These are phyloP conservation scores for Hsuehochloa calcarea DNA, from an alignment of 176 grass and related monocot species.

Conservation along the genomic window DNA sequence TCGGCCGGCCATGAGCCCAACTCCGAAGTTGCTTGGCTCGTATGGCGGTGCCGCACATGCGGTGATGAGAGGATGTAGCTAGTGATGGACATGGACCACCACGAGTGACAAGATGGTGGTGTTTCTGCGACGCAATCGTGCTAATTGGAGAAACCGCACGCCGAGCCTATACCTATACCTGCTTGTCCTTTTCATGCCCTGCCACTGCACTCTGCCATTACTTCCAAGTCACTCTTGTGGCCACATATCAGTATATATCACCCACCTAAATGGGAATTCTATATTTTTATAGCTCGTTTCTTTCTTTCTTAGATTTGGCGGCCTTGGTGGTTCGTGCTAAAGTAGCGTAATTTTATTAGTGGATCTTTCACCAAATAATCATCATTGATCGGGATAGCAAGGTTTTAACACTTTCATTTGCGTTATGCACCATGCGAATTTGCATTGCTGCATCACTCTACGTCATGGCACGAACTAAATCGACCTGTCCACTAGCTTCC, in stretches of 20 bases:
- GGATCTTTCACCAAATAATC: background rate
- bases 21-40: background rate
- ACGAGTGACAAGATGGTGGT: slow-evolving; percentile 10
- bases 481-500: background rate
- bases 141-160: slow-evolving; percentile 15
- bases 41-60: background rate
- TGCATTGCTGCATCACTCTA: background rate
- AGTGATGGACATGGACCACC: slow-evolving; percentile 28
- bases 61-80: background rate
- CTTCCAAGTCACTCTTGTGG: background rate
- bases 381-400: background rate
- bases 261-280: background rate
- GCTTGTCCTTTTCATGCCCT: slow-evolving; percentile 2
- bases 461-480: background rate
- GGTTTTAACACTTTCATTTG: background rate
- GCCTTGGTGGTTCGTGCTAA: background rate
- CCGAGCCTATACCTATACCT: background rate
- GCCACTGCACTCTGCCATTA: background rate
- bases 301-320: background rate
- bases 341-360: background rate
- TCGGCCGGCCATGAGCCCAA: background rate
- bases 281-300: background rate
- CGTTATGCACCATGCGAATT: background rate
- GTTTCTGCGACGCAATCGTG: background rate
- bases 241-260: background rate